Evolutionary conservation across 2,329 filamentous ascomycete genomes (phyloP).

Genomic region (Scedosporium minutisporum): DNA sequence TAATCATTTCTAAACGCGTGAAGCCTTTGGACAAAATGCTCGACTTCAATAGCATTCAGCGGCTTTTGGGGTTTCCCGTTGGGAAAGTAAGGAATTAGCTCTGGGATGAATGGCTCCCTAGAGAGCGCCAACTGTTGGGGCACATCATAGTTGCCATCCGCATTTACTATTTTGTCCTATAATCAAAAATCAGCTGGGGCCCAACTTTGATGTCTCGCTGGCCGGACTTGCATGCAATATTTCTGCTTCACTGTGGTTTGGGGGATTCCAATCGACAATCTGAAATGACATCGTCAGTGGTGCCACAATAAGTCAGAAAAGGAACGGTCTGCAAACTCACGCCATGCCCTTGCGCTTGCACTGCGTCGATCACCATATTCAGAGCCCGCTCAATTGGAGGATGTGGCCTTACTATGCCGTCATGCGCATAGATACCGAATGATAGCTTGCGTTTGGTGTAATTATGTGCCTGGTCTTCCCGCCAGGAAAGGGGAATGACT

Average conservation of each 20-base stretch:
- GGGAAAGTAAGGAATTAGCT: neutral
- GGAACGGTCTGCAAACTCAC: neutral
- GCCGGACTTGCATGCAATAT: neutral
- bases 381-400: conserved; percentile 7
- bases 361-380: neutral
- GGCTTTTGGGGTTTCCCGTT: neutral
- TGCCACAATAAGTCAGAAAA: neutral
- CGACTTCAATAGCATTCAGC: neutral
- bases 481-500: conserved; percentile 1
- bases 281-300: neutral
- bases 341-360: neutral
- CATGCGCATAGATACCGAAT: conserved; percentile 1
- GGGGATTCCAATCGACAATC: conserved; percentile 1
- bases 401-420: conserved; percentile 6
- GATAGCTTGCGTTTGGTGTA: neutral
- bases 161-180: neutral
- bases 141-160: conserved; percentile 5
- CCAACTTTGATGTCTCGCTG: neutral
- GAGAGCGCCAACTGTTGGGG: neutral
- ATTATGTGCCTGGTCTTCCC: neutral
- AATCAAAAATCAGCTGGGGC: neutral
- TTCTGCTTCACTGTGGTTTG: neutral
- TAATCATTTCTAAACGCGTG: neutral
- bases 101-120: neutral
- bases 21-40: neutral